Evolutionary conservation across 345 rosid genomes (phyloP), one percentile per base, ranked within the genome.

Genomic region (Salix dunnii): DNA sequence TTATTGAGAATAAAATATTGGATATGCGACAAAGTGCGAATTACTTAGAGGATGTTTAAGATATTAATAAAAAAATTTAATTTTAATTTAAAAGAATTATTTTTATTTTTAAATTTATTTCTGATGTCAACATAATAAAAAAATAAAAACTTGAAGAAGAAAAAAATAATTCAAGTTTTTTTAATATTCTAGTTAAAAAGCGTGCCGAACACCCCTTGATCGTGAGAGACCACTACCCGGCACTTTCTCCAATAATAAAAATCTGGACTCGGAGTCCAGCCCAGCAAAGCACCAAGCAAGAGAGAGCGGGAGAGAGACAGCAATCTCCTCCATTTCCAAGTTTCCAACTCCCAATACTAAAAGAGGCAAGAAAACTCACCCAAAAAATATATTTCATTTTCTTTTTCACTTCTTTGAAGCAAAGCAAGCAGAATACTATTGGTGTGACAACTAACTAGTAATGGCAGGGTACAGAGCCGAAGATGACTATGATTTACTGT

Each of bases 381-480:
- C 31, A 31, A 27, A 28, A 11, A 6, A 42, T 23, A 13, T 33
- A 33, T 33, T 33, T 51, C 27, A 10, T 42, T 6, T 36, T 38
- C 23, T 20, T n/a, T n/a, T 27, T 12, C 14, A 27, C 65, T 74
- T 74, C 68, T 70, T 67, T 68, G 74, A 67, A 71, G 74, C 67
- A 67, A 60, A 67, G 73, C 68, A 13, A 65, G 60, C 20, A 36
- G 51, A 62, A 68, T 23, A 55, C n/a, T 36, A 70, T 11, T 14
- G 42, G 71, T 3, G 36, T 64, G 71, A 17, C 9, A 16, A 74
- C 72, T 76, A 16, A 71, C 72, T 76, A 61, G 36, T 14, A 51
- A 93, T 93, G 98, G 95, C 95, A 48, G 97, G 94, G 25, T 93
- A 91, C 87, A 90, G 87, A 88, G 92, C 98, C 35, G 98, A 93